A percentile compares a stretch with the other conserved stretches of the same genome.
phyloP scores from a whole-genome alignment of 805 yeast species.

The Starmerella gropengiesseri region DNA sequence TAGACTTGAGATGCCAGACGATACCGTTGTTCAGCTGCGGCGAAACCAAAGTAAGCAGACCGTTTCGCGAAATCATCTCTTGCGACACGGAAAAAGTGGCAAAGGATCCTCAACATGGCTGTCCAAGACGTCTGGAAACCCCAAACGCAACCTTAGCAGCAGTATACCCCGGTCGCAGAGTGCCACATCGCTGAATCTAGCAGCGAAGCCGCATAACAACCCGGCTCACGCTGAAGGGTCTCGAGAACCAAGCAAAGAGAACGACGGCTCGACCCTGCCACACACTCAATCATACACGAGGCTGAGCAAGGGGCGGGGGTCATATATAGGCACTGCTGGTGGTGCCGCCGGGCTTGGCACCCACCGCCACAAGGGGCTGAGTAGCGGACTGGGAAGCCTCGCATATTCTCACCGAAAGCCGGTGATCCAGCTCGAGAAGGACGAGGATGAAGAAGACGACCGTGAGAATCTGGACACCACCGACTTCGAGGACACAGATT shows the following conservation, averaged over 20 bases:
- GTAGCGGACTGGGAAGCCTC: slow-evolving; percentile 9
- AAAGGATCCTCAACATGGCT: slow-evolving; percentile 13
- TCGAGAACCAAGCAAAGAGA: background rate
- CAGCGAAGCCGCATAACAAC: background rate
- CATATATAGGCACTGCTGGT: background rate
- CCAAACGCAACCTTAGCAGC: background rate
- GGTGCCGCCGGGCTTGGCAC: slow-evolving; percentile 1
- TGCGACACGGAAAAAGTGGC: slow-evolving; percentile 10
- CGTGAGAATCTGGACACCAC: slow-evolving; percentile 10
- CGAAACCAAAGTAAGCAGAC: slow-evolving; percentile 17
- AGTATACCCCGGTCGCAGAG: slow-evolving; percentile 5
- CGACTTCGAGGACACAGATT: slow-evolving; percentile 13
- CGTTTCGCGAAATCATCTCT: slow-evolving; percentile 5
- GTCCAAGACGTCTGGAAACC: background rate
- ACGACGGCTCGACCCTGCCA: background rate
- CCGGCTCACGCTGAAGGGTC: background rate
- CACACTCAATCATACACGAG: background rate
- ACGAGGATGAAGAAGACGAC: slow-evolving; percentile 18
- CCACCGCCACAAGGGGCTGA: slow-evolving; percentile 13
- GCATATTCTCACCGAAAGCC: slow-evolving; percentile 13
- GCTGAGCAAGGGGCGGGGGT: background rate
- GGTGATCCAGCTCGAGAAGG: slow-evolving; percentile 20
- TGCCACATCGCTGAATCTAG: slow-evolving; percentile 5
- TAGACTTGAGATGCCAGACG: slow-evolving; percentile 10
- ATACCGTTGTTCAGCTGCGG: slow-evolving; percentile 11